These are phyloP conservation scores for Rhynchosporium graminicola DNA, from an alignment of 2,329 filamentous ascomycete species.

Conservation along the genomic window DNA sequence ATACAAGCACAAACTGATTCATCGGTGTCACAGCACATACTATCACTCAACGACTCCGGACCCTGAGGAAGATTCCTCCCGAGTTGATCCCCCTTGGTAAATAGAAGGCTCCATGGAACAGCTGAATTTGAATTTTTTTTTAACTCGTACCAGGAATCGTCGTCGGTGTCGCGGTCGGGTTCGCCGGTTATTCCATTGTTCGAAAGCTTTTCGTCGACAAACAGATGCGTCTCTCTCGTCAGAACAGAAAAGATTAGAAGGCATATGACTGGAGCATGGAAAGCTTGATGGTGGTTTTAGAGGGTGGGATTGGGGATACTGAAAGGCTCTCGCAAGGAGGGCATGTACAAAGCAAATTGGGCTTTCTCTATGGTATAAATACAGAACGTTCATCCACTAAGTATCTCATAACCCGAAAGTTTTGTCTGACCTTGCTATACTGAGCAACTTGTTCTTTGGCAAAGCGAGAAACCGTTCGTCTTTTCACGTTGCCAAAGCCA, in stretches of 20 bases:
- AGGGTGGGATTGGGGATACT: neutral
- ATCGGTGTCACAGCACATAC: conserved; percentile 72
- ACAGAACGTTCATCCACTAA: conserved; percentile 21
- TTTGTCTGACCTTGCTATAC: neutral
- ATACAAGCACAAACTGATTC: conserved; percentile 28
- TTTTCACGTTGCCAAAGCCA: no score
- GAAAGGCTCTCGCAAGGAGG: conserved; percentile 8
- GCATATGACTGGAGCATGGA: neutral
- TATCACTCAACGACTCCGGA: conserved; percentile 90
- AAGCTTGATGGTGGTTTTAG: neutral
- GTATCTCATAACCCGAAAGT: neutral
- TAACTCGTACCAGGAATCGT: conserved; percentile 63
- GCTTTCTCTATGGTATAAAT: conserved; percentile 30
- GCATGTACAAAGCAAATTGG: conserved; percentile 32
- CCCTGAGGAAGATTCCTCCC: conserved; percentile 84
- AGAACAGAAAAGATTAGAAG: conserved; percentile 47
- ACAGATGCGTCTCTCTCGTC: conserved; percentile 83
- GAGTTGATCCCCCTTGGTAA: conserved; percentile 94
- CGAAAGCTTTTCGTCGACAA: conserved; percentile 88
- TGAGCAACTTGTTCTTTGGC: no score
- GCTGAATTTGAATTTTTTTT: conserved; percentile 21
- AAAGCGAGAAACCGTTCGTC: no score
- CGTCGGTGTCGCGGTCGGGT: conserved; percentile 78
- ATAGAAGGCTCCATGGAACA: conserved; percentile 38
- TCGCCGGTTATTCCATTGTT: conserved; percentile 77